These are phyloP conservation scores for Flaveria sonorensis DNA, from an alignment of 129 eudicot species.

Conservation along the genomic window DNA sequence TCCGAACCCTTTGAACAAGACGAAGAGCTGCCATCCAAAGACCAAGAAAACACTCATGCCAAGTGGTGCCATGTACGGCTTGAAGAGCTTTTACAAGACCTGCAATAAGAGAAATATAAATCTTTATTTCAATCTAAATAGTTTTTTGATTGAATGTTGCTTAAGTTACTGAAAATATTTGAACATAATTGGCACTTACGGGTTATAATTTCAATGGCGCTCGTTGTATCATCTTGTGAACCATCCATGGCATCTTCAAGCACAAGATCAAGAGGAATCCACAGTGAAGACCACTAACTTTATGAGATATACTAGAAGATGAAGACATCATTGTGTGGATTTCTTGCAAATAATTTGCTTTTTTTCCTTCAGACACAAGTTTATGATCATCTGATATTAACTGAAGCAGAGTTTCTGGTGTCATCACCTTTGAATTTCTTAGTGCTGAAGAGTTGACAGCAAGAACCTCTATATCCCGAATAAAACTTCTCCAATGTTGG, in stretches of 20 bases:
- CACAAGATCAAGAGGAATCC: conserved; percentile 94
- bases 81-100: conserved; percentile 84
- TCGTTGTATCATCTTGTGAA: conserved; percentile 77
- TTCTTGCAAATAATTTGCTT: conserved; percentile 47
- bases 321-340: conserved; percentile 44
- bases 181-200: conserved; percentile 43
- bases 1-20: conserved; percentile 89
- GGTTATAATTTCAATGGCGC: conserved; percentile 78
- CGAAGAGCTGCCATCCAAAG: conserved; percentile 98
- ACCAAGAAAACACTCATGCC: conserved; percentile 89
- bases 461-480: conserved; percentile 67
- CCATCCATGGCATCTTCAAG: conserved; percentile 95
- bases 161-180: not conserved
- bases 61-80: conserved; percentile 72
- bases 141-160: not conserved
- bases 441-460: conserved; percentile 60
- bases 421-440: conserved; percentile 57
- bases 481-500: conserved; percentile 64
- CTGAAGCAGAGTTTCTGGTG: conserved; percentile 52
- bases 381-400: conserved; percentile 55
- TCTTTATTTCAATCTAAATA: not conserved
- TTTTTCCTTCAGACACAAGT: conserved; percentile 34
- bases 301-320: conserved; percentile 62
- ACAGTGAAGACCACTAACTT: conserved; percentile 61
- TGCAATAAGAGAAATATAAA: conserved; percentile 30